phyloP scores from a whole-genome alignment of 139 green algal species.

The Coccomyxa sp. region DNA sequence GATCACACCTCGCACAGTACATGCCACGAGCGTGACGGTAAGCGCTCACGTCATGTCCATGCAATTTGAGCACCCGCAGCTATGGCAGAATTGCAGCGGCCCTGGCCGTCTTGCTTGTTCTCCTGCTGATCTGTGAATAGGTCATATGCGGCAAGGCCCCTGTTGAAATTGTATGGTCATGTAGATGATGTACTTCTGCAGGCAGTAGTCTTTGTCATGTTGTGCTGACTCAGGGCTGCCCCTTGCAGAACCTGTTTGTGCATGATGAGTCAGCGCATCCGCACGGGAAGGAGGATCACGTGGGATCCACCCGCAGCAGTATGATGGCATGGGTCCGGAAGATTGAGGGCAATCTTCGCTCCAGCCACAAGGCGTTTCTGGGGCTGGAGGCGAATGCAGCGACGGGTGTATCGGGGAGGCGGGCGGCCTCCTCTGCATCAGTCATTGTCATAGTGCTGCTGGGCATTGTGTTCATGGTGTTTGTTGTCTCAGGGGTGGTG shows the following conservation, averaged over 20 bases:
- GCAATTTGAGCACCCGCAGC: too few relatives aligned
- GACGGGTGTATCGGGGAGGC: not conserved
- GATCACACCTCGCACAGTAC: not conserved
- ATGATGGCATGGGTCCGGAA: not conserved
- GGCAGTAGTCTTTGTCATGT: not conserved
- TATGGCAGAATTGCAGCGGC: too few relatives aligned
- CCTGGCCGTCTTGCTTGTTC: too few relatives aligned
- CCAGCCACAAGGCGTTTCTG: not conserved
- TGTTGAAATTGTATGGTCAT: not conserved
- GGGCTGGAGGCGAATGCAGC: not conserved
- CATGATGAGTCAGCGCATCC: slow-evolving; percentile 6
- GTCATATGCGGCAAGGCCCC: not conserved
- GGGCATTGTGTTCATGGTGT: not conserved
- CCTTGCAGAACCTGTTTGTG: not conserved
- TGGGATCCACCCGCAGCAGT: not conserved
- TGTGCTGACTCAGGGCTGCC: not conserved
- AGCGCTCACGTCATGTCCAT: not conserved
- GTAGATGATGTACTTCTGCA: not conserved
- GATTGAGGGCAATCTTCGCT: not conserved
- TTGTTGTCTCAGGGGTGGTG: not conserved
- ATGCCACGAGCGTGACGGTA: not conserved
- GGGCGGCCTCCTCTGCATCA: not conserved
- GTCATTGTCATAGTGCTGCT: not conserved
- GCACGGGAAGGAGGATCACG: not conserved
- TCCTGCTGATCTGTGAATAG: not conserved